A percentile compares a stretch with the other conserved stretches of the same genome.
phyloP scores from a whole-genome alignment of 1,139 yeast species.

The Kluyveromyces marxianus region DNA sequence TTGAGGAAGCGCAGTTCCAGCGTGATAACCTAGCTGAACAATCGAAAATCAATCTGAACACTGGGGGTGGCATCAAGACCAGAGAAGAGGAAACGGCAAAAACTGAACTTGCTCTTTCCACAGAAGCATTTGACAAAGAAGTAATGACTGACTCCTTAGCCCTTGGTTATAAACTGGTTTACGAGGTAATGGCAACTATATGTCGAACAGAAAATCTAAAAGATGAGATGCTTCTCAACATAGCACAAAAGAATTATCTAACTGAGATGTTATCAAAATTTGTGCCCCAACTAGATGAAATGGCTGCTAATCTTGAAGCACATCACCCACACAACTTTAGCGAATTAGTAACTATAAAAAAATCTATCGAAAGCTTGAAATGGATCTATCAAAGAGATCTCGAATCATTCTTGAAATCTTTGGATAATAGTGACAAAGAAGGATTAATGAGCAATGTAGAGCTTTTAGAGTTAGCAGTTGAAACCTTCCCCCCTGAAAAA shows the following conservation, averaged over 20 bases:
- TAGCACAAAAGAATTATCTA: conserved; percentile 18
- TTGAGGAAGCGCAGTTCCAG: background rate
- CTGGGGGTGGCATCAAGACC: conserved; percentile 1
- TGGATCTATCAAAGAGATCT: conserved; percentile 9
- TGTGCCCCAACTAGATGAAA: conserved; percentile 15
- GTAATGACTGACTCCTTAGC: conserved; percentile 20
- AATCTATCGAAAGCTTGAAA: conserved; percentile 11
- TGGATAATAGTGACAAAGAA: conserved; percentile 5
- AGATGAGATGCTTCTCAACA: conserved; percentile 9
- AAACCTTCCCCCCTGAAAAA: background rate
- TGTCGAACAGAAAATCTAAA: conserved; percentile 5
- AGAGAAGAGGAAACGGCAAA: conserved; percentile 6
- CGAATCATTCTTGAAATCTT: conserved; percentile 8
- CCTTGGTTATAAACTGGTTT: conserved; percentile 17
- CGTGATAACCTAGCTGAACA: conserved; percentile 11
- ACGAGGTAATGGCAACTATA: conserved; percentile 14
- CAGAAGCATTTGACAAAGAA: conserved; percentile 3
- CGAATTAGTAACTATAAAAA: conserved; percentile 11
- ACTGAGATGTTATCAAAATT: conserved; percentile 15
- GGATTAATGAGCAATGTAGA: conserved; percentile 12
- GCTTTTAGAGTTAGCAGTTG: conserved; percentile 10
- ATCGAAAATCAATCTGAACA: background rate
- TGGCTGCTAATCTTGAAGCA: conserved; percentile 7
- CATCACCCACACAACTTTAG: conserved; percentile 4
- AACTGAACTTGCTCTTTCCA: background rate